Evolutionary conservation across 2,329 filamentous ascomycete species (phyloP), one percentile per base, ranked within the genome.

Genomic region (Incumbomyces lentus): DNA sequence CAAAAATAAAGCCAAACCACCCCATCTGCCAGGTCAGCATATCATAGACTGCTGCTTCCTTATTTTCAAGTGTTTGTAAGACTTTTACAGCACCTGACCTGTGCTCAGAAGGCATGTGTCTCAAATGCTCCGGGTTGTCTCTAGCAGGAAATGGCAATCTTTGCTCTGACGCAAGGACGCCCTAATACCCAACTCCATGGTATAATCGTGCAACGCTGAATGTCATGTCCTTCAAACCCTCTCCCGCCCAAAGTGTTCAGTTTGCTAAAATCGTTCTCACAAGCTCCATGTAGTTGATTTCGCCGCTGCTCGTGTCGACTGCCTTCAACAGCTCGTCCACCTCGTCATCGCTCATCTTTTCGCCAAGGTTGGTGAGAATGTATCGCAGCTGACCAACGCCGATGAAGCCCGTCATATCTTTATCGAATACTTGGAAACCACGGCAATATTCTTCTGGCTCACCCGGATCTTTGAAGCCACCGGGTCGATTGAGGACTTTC

Each of bases 301-400:
- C 89, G 58, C 90, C 89, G 47, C 84, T 90, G 69, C 84, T 92
- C 51, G 89, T 94, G 65, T 98, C 92, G 55, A 96, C 90, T 0
- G 89, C 88, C 81, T 96, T 98, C 67, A 98, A 81, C 63, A 98
- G 77, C 76, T 98, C 92, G 66, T 96, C 90, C 40, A 98, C 92
- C 75, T 98, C 92, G 54, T 96, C 92, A 60, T 98, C 90, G 52
- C 84, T 86, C 88, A 98, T 95, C 77, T 96, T 96, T 82, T 98
- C 92, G 60, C 92, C 92, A 60, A 98, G 71, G 66, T 96, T 96
- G 48, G 92, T 98, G 62, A 98, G 71, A 65, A 98, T 79, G 72
- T 98, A 98, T 70, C 94, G 86, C 67, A 98, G 78, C 72, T 98
- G 92, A 49, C 92, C 92, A 55, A 96, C 90, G 47, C 90, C 92